A percentile compares a stretch with the other conserved stretches of the same genome.
Conservation (phyloP, 1,284 basidiomycete species). For the Sporisorium exsertum region DNA sequence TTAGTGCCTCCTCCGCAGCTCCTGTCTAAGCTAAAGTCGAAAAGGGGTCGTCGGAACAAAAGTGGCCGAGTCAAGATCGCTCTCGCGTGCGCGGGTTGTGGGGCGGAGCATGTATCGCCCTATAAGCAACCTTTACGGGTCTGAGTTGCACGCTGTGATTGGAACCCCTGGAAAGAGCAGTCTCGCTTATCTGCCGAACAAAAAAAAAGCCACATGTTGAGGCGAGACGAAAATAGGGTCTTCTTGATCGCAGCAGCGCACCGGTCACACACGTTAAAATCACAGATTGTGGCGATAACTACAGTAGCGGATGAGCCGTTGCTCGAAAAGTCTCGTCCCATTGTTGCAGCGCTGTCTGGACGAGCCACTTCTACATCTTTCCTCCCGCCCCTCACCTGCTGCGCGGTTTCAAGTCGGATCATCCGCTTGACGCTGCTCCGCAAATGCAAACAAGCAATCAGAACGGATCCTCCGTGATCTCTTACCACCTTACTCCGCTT, state of each 20-base stretch:
- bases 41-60: neutral
- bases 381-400: neutral
- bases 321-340: neutral
- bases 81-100: neutral
- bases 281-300: neutral
- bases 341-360: neutral
- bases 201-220: too few species aligned
- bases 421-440: neutral
- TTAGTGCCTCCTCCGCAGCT: too few species aligned
- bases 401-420: neutral
- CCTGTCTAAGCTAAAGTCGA: neutral
- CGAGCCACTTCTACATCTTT: neutral
- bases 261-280: neutral
- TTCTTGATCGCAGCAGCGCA: neutral
- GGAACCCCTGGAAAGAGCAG: neutral
- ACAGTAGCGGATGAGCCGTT: neutral
- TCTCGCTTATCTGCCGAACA: neutral
- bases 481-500: neutral
- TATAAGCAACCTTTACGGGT: too few species aligned
- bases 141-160: too few species aligned
- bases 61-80: neutral
- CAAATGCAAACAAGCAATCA: neutral
- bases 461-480: neutral
- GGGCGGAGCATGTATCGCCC: too few species aligned
- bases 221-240: neutral